Conservation (phyloP, 2,329 filamentous ascomycete genomes). For the Fusarium decemcellulare region DNA sequence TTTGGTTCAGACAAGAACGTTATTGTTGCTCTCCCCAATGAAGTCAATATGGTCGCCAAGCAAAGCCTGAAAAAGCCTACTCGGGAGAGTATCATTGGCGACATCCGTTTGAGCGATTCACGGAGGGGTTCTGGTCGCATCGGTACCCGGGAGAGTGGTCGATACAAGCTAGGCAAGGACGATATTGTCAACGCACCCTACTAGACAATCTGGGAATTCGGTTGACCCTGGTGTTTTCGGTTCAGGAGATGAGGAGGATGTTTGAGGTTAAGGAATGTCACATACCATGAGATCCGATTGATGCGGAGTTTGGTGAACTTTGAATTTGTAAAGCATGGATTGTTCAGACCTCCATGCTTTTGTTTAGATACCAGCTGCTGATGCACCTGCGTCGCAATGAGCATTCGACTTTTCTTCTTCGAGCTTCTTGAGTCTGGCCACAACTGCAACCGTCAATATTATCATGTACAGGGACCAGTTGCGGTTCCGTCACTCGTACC, state of each 20-base stretch:
- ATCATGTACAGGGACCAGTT: no score
- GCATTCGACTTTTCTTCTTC: constrained; percentile 19
- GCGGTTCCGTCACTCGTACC: no score
- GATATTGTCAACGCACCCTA: constrained; percentile 85
- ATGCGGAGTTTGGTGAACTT: constrained; percentile 43
- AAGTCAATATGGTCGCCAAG: constrained; percentile 97
- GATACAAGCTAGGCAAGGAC: constrained; percentile 82
- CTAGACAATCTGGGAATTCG: constrained; percentile 49
- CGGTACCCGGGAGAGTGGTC: constrained; percentile 67
- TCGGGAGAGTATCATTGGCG: constrained; percentile 88
- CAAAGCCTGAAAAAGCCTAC: constrained; percentile 89
- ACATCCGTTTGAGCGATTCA: constrained; percentile 64
- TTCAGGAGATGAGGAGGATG: not conserved
- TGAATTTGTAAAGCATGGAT: constrained; percentile 32
- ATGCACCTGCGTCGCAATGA: constrained; percentile 30
- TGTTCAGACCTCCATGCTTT: constrained; percentile 33
- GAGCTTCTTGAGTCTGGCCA: not conserved
- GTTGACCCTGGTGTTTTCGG: not conserved
- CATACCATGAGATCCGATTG: constrained; percentile 26
- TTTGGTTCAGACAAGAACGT: constrained; percentile 98
- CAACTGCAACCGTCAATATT: no score
- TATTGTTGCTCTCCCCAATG: constrained; percentile 95
- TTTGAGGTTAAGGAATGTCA: constrained; percentile 10
- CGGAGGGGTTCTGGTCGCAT: constrained; percentile 67
- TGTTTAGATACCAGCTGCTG: constrained; percentile 46